These are phyloP conservation scores for Dendrocalamus latiflorus DNA, from an alignment of 202 grass and related monocot genomes.

Conservation along the genomic window DNA sequence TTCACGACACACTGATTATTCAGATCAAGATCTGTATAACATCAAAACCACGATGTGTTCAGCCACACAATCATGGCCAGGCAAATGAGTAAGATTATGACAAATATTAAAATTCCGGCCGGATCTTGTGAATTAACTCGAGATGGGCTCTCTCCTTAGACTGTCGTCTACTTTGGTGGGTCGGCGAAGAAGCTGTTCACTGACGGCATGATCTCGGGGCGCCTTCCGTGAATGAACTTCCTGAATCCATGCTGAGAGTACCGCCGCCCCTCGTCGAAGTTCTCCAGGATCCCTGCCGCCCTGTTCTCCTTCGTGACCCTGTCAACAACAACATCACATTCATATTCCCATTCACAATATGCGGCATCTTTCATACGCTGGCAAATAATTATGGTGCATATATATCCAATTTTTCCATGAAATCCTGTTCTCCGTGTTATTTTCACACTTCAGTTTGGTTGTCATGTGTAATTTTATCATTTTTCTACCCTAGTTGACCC, in stretches of 20 bases:
- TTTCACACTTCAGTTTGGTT: no score
- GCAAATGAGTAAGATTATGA: neutral
- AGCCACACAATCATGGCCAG: neutral
- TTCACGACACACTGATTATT: no score
- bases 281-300: slow-evolving; percentile 59
- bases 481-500: no score
- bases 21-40: no score
- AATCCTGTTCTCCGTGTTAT: neutral
- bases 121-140: neutral
- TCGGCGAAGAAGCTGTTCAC: slow-evolving; percentile 61
- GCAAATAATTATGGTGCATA: no score
- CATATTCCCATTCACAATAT: neutral
- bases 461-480: no score
- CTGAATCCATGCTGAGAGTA: slow-evolving; percentile 58
- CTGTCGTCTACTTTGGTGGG: slow-evolving; percentile 16
- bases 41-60: no score
- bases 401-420: no score
- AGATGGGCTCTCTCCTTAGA: neutral
- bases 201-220: slow-evolving; percentile 55
- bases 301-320: slow-evolving; percentile 76
- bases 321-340: neutral
- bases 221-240: slow-evolving; percentile 46
- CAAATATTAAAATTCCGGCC: neutral
- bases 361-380: neutral
- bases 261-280: slow-evolving; percentile 48